Conservation (phyloP, 2,329 filamentous ascomycete species). For the Alternaria gansuensis region DNA sequence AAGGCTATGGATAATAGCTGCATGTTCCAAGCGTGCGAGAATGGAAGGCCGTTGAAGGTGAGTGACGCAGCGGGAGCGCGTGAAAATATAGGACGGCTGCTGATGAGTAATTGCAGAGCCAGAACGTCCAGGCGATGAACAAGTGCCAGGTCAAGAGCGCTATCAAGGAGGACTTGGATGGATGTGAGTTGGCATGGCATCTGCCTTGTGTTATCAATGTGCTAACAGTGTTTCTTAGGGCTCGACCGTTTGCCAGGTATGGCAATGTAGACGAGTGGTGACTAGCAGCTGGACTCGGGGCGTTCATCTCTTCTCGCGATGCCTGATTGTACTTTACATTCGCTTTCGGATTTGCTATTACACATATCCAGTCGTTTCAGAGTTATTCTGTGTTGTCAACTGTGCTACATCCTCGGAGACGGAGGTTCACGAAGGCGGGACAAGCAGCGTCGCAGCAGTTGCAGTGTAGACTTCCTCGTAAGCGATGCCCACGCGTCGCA, state of each 20-base stretch:
- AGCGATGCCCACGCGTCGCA: not conserved
- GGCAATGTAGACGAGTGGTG: constrained; percentile 2
- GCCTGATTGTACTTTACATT: constrained; percentile 5
- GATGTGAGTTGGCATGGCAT: constrained; percentile 27
- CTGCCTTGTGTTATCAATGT: not conserved
- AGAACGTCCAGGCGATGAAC: constrained; percentile 26
- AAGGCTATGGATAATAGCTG: constrained; percentile 37
- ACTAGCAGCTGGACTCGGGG: not conserved
- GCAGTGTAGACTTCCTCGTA: constrained; percentile 4
- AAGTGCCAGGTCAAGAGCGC: constrained; percentile 36
- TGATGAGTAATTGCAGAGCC: not conserved
- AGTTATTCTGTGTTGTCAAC: not conserved
- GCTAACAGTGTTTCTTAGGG: not conserved
- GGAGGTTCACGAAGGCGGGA: not conserved
- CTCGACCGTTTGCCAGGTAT: constrained; percentile 14
- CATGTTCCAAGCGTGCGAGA: constrained; percentile 41
- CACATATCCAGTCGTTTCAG: constrained; percentile 8
- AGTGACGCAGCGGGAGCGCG: constrained; percentile 24
- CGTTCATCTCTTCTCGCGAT: not conserved
- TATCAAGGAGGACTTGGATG: constrained; percentile 38
- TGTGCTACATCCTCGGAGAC: not conserved
- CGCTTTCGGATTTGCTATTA: constrained; percentile 4
- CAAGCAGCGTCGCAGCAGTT: not conserved
- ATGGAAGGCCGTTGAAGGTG: constrained; percentile 32
- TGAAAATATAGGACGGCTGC: no score